Conservation (phyloP, 495 filamentous ascomycete species). For the Tuber melanosporum region DNA sequence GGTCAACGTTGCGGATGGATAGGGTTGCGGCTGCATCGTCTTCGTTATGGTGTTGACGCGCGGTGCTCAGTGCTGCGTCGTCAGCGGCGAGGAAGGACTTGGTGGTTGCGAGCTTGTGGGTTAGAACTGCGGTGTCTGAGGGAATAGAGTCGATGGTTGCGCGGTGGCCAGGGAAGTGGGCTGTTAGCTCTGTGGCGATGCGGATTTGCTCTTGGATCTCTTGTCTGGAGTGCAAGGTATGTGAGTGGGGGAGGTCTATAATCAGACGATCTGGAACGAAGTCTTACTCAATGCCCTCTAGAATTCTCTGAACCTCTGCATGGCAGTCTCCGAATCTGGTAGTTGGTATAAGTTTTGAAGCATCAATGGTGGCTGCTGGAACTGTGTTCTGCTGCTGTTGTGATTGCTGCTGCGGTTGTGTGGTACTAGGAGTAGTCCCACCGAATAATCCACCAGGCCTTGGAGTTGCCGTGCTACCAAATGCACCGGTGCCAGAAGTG, state of each 20-base stretch:
- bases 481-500: slow-evolving; percentile 37
- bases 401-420: slow-evolving; percentile 49
- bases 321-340: slow-evolving; percentile 86
- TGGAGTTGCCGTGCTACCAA: slow-evolving; percentile 31
- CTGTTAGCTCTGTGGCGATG: slow-evolving; percentile 25
- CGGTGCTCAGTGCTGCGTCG: slow-evolving; percentile 25
- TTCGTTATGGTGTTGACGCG: slow-evolving; percentile 28
- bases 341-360: slow-evolving; percentile 68
- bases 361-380: slow-evolving; percentile 69
- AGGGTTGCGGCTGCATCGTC: slow-evolving; percentile 38
- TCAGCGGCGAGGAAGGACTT: slow-evolving; percentile 41
- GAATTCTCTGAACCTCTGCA: slow-evolving; percentile 68
- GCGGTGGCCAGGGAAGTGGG: slow-evolving; percentile 31
- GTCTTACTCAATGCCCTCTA: slow-evolving; percentile 60
- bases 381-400: slow-evolving; percentile 49
- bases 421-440: slow-evolving; percentile 24
- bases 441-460: slow-evolving; percentile 21
- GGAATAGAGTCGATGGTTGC: slow-evolving; percentile 35
- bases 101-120: slow-evolving; percentile 39
- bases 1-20: slow-evolving; percentile 38
- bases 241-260: background rate
- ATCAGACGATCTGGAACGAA: background rate
- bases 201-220: slow-evolving; percentile 38
- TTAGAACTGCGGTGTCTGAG: slow-evolving; percentile 35
- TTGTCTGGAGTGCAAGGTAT: slow-evolving; percentile 10